Base-by-base conservation (phyloP, 441 rosid species). In the Flueggea neowawraea region DNA sequence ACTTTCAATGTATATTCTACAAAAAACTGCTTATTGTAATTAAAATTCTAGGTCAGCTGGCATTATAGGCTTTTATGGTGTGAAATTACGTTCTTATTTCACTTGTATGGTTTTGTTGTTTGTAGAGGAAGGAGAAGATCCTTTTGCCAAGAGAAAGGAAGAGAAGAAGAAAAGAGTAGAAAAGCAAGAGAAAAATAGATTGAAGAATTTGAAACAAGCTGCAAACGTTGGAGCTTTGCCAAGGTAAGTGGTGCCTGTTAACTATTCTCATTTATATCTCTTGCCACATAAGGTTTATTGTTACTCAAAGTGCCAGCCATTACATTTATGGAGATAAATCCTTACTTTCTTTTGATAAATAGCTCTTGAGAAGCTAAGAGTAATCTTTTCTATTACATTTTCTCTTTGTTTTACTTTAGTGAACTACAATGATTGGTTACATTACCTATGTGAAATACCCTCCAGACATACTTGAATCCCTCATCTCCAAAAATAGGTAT, bases 51-150 rank as follows among this genome's bases (percentile, higher is more conserved):
- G 6, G 41, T 36, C 41, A 36, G 41, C 41, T 36, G 7, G 41
- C 4, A 8, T 8, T 5, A 5, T 36, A 36, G 41, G 41, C 9
- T 5, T 5, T 36, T 36, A 3, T 36, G 41, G 9, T 36, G 41
- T 36, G 41, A 36, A 22, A 36, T 36, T 36, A 36, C 41, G 4
- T 36, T 36, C 41, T 36, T 36, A 36, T 1, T 1, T 36, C 6
- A 8, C 41, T 36, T 36, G 28, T 16, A 31, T n/a, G 43, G 10
- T 9, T 31, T 66, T 60, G 17, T 52, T 64, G 67, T 56, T 14
- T 73, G 77, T 85, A 91, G 99, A 75, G 69, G 85, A 87, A 55
- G 97, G 97, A 50, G 86, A 47, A 58, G 97, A 95, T 80, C 96
- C 97, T 65, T 95, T 89, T 80, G 91, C 93, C 58, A 91, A 75